Base-by-base conservation (phyloP, 139 green algal species). In the Tetradesmus obliquus region DNA sequence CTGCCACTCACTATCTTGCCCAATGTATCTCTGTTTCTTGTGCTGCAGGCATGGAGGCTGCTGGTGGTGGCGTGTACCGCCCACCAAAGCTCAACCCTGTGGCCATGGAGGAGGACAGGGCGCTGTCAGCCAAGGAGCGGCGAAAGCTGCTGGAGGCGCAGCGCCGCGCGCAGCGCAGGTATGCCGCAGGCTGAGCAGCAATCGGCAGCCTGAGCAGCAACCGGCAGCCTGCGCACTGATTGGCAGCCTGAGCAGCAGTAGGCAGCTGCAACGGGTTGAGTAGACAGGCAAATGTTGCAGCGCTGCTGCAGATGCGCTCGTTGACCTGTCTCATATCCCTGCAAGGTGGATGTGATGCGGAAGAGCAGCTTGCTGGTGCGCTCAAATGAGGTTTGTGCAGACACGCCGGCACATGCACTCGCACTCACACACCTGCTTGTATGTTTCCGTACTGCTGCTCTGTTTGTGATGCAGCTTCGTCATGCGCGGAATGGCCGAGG, bases 31-130 rank as follows among this genome's bases (percentile, higher is more conserved):
- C 32, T 45, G 32, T 45, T 45, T 45, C 32, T 45, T 66, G 57
- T 66, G 57, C 66, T 24, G 66, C 66, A 76, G 66, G 66, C 17
- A 5, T 76, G 66, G 66, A 76, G 66, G 66, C 57, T 13, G 88
- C 83, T 17, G 91, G 82, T 10, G 93, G 2, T 20, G 97, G 96
- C 51, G 93, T 97, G 82, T 99, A 99, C 94, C 92, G 96, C 2
- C 96, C 98, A 8, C 98, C 98, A 7, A 97, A 95, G 91, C 95
- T 99, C 71, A 97, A 96, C 83, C 96, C 98, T 0, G 93, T 95
- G 7, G 94, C 96, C 9, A 99, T 99, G 97, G 96, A 97, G 55
- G 82, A 93, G 80, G 94, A 97, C 79, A 95, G 93, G 53, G 93
- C 94, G 58, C 71, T 80, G 55, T 91, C 62, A 19, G 58, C n/a